Percentiles rank a stretch among this genome's conserved stretches.
Conservation (phyloP, 495 filamentous ascomycete genomes). For the Ascodesmis nigricans region DNA sequence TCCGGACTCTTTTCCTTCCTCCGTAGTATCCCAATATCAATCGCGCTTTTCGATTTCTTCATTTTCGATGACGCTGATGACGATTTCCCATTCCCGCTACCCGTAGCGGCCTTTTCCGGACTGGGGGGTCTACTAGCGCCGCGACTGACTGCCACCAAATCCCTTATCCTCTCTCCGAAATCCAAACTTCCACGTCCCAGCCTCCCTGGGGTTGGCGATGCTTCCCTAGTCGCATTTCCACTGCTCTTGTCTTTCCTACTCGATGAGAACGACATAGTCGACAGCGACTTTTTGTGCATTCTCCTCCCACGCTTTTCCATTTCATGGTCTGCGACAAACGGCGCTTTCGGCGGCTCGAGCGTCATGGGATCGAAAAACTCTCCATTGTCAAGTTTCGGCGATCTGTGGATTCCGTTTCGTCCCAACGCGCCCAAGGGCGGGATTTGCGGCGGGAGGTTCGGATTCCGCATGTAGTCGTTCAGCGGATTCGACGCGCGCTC, state of each 20-base stretch:
- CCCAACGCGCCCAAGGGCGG: too few species aligned
- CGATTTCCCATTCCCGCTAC: too few species aligned
- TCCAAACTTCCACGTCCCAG: slow-evolving; percentile 17
- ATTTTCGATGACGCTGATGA: slow-evolving; percentile 12
- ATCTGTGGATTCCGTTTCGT: slow-evolving; percentile 13
- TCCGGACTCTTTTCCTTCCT: slow-evolving; percentile 17
- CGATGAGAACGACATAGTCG: slow-evolving; percentile 17
- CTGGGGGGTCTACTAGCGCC: background rate
- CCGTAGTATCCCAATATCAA: slow-evolving; percentile 15
- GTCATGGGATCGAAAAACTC: background rate
- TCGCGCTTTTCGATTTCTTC: slow-evolving; percentile 19
- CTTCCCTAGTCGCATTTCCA: too few species aligned
- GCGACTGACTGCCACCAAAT: background rate
- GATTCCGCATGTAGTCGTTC: slow-evolving; percentile 17
- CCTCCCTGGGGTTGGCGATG: too few species aligned
- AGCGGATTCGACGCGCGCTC: slow-evolving; percentile 12
- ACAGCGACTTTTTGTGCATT: slow-evolving; percentile 19
- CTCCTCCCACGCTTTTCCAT: slow-evolving; percentile 10
- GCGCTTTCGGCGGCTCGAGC: slow-evolving; percentile 17
- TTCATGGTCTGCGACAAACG: slow-evolving; percentile 16
- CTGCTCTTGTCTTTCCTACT: too few species aligned
- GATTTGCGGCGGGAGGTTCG: slow-evolving; percentile 12
- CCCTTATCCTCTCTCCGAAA: slow-evolving; percentile 4
- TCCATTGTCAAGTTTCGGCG: slow-evolving; percentile 9
- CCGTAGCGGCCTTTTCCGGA: too few species aligned